These are phyloP conservation scores for Apodospora peruviana DNA, from an alignment of 495 filamentous ascomycete species.

Conservation along the genomic window DNA sequence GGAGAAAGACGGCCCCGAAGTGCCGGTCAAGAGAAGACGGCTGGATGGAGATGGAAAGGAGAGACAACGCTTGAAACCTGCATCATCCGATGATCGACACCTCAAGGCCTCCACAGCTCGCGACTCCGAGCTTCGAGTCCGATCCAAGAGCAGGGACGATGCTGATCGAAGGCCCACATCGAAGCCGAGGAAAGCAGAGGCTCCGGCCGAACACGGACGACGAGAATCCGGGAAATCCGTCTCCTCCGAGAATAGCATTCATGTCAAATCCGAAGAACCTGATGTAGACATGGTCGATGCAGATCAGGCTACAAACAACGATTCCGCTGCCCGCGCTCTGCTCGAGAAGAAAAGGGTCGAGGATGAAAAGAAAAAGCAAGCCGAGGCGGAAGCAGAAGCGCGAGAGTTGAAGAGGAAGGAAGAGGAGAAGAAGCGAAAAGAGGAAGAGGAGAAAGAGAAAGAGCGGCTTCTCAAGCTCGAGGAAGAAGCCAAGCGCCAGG, in stretches of 20 bases:
- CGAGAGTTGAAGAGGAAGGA: constrained; percentile 26
- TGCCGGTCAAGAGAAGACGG: constrained; percentile 43
- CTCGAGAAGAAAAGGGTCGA: constrained; percentile 41
- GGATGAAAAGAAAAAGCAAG: constrained; percentile 41
- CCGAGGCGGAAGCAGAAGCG: constrained; percentile 18
- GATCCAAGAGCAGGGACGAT: constrained; percentile 29
- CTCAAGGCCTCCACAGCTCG: constrained; percentile 31
- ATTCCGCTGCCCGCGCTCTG: constrained; percentile 35
- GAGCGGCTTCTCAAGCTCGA: constrained; percentile 35
- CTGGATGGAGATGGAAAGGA: constrained; percentile 42
- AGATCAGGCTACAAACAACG: constrained; percentile 14
- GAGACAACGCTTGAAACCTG: constrained; percentile 31
- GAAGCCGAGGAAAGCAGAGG: constrained; percentile 29
- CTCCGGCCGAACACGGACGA: constrained; percentile 25
- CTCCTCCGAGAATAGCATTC: constrained; percentile 39
- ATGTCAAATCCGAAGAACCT: constrained; percentile 41
- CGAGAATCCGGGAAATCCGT: constrained; percentile 33
- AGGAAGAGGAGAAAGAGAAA: constrained; percentile 15
- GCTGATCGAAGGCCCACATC: constrained; percentile 30
- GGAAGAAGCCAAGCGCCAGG: constrained; percentile 43
- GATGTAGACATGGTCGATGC: constrained; percentile 45
- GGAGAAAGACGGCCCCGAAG: constrained; percentile 51
- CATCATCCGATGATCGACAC: constrained; percentile 35
- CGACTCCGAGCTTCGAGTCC: constrained; percentile 19
- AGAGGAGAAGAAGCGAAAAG: constrained; percentile 10